These are phyloP conservation scores for Persicaria maculosa DNA, from an alignment of 148 eudicot genomes.

Conservation along the genomic window DNA sequence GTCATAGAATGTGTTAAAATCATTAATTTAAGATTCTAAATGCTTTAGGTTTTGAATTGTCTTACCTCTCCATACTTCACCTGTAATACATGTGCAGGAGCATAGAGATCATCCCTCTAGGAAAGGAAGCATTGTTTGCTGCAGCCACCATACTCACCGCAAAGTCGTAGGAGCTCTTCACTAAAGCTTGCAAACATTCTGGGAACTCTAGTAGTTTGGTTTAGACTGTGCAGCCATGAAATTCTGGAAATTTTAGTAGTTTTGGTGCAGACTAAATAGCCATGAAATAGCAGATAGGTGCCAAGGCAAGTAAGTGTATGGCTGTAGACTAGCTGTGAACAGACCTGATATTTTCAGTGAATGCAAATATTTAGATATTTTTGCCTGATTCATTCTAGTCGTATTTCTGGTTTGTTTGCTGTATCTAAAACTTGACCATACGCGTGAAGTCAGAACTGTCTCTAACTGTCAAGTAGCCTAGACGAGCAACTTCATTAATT, in stretches of 20 bases:
- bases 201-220: not conserved
- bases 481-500: too few relatives aligned
- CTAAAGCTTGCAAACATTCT: not conserved
- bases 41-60: not conserved
- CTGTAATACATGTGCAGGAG: slow-evolving; percentile 34
- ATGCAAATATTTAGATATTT: not conserved
- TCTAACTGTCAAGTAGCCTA: too few relatives aligned
- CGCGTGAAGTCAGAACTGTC: too few relatives aligned
- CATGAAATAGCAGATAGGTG: not conserved
- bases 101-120: slow-evolving; percentile 41
- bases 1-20: not conserved
- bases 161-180: slow-evolving; percentile 29
- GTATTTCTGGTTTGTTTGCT: too few relatives aligned
- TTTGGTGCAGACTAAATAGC: too few relatives aligned
- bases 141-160: slow-evolving; percentile 58
- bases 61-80: not conserved
- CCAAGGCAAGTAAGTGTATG: not conserved
- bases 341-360: not conserved
- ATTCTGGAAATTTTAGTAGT: not conserved
- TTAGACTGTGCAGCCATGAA: not conserved
- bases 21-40: not conserved
- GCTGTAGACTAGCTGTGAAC: not conserved
- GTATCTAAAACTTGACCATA: too few relatives aligned
- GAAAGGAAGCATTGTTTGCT: slow-evolving; percentile 72
- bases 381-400: too few relatives aligned